Conservation (phyloP, 2,329 filamentous ascomycete genomes). For the Trematosphaeria pertusa region DNA sequence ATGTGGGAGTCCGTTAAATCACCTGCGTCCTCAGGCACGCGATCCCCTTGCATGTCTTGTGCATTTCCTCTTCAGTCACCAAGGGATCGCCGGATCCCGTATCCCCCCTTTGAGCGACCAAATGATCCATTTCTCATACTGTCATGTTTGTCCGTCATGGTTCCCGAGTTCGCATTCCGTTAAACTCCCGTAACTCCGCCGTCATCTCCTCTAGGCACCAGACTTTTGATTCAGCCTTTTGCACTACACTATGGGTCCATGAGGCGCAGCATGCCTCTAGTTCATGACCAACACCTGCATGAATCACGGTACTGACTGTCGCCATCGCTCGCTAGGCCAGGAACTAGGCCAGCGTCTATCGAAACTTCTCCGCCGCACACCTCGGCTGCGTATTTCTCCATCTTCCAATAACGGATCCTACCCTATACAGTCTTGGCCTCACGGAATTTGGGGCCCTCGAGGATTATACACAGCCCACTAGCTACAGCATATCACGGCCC, state of each 20-base stretch:
- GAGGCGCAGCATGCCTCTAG: conserved; percentile 32
- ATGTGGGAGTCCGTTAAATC: conserved; percentile 38
- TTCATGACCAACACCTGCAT: conserved; percentile 11
- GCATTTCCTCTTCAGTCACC: conserved; percentile 15
- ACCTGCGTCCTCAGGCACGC: conserved; percentile 28
- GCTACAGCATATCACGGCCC: conserved; percentile 7
- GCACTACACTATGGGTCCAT: conserved; percentile 11
- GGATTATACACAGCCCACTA: conserved; percentile 21
- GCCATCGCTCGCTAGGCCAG: conserved; percentile 29
- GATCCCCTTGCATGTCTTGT: conserved; percentile 14
- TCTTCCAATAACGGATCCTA: conserved; percentile 7
- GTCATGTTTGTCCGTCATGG: conserved; percentile 5
- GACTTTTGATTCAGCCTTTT: conserved; percentile 33
- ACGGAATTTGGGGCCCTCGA: conserved; percentile 1
- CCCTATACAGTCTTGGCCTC: conserved; percentile 12
- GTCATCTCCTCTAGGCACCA: conserved; percentile 31
- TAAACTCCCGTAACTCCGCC: conserved; percentile 1
- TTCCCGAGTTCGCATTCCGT: conserved; percentile 5
- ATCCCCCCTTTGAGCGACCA: conserved; percentile 2
- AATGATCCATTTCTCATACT: conserved; percentile 7
- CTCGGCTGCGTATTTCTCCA: conserved; percentile 26
- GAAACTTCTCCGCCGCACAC: conserved; percentile 21
- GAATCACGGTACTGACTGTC: conserved; percentile 24
- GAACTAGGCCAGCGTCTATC: conserved; percentile 24
- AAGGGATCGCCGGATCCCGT: conserved; percentile 11